phyloP scores from a whole-genome alignment of 352 stramenopile species.

The Thraustochytrium sp. region DNA sequence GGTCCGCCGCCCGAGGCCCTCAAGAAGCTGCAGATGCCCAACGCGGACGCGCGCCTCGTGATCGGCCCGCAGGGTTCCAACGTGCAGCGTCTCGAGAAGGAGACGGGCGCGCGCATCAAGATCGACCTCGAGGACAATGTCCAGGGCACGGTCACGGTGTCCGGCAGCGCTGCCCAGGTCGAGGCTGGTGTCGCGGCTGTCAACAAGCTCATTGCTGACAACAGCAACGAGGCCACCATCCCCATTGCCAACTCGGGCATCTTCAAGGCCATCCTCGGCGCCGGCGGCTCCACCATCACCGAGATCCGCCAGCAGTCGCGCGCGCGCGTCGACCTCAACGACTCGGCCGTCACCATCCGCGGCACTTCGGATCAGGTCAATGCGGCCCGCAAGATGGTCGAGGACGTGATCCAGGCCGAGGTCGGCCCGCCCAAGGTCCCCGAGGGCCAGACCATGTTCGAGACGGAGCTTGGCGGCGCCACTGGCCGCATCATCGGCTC shows the following conservation, averaged over 20 bases:
- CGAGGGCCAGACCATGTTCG: neutral
- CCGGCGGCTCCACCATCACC: slow-evolving; percentile 77
- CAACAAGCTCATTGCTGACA: slow-evolving; percentile 41
- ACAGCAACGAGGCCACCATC: slow-evolving; percentile 46
- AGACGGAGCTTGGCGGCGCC: slow-evolving; percentile 5
- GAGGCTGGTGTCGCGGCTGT: neutral
- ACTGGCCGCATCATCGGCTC: slow-evolving; percentile 75
- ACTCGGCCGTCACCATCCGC: slow-evolving; percentile 57
- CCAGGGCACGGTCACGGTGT: neutral
- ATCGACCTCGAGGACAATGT: slow-evolving; percentile 21
- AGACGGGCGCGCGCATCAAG: slow-evolving; percentile 68
- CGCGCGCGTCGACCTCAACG: slow-evolving; percentile 79
- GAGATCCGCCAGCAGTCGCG: slow-evolving; percentile 74
- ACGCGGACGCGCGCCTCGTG: slow-evolving; percentile 59
- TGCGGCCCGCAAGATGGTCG: slow-evolving; percentile 21
- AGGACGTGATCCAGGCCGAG: slow-evolving; percentile 24
- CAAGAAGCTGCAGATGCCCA: slow-evolving; percentile 23
- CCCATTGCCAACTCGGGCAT: slow-evolving; percentile 71
- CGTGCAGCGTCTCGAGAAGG: slow-evolving; percentile 87
- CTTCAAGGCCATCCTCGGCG: slow-evolving; percentile 82
- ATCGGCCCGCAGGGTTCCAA: slow-evolving; percentile 83
- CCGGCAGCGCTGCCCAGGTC: slow-evolving; percentile 12
- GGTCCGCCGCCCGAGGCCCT: slow-evolving; percentile 10
- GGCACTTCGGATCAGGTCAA: slow-evolving; percentile 28
- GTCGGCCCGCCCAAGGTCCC: slow-evolving; percentile 27